Conservation (phyloP, 2,329 filamentous ascomycete species). For the Talaromyces islandicus region DNA sequence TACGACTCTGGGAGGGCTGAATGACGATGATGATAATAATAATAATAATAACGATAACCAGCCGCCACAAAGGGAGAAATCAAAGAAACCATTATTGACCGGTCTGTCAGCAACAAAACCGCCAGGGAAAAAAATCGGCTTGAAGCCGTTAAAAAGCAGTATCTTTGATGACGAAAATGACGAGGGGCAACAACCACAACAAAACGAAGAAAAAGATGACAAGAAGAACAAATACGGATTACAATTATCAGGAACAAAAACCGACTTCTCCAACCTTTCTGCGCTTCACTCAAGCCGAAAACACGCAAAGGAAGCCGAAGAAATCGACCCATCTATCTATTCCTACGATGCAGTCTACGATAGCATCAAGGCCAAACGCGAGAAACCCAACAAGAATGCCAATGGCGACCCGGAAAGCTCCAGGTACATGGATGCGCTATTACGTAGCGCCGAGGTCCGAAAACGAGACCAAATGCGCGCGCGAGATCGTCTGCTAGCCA, state of each 20-base stretch:
- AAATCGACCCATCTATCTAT: constrained; percentile 43
- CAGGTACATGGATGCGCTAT: constrained; percentile 56
- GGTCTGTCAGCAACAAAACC: constrained; percentile 29
- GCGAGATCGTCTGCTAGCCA: constrained; percentile 54
- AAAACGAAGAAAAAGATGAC: constrained; percentile 4
- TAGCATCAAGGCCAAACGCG: constrained; percentile 37
- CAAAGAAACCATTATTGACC: constrained; percentile 12
- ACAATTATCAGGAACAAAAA: constrained; percentile 1
- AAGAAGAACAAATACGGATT: constrained; percentile 6
- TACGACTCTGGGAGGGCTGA: constrained; percentile 33
- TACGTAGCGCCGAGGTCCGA: constrained; percentile 55
- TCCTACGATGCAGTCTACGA: constrained; percentile 47
- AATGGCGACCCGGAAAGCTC: constrained; percentile 30
- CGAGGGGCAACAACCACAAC: constrained; percentile 19
- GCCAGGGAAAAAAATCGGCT: constrained; percentile 21
- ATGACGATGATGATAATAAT: constrained; percentile 4
- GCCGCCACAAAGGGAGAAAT: neutral
- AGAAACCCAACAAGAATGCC: constrained; percentile 19
- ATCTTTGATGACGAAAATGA: constrained; percentile 34
- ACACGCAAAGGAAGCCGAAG: constrained; percentile 38
- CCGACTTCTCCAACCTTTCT: constrained; percentile 40
- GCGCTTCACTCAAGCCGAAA: constrained; percentile 40
- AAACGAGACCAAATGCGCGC: constrained; percentile 60
- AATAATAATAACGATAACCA: constrained; percentile 2
- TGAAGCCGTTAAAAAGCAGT: constrained; percentile 28